phyloP scores from a whole-genome alignment of 208 protist species.

The Porcisia hertigi region DNA sequence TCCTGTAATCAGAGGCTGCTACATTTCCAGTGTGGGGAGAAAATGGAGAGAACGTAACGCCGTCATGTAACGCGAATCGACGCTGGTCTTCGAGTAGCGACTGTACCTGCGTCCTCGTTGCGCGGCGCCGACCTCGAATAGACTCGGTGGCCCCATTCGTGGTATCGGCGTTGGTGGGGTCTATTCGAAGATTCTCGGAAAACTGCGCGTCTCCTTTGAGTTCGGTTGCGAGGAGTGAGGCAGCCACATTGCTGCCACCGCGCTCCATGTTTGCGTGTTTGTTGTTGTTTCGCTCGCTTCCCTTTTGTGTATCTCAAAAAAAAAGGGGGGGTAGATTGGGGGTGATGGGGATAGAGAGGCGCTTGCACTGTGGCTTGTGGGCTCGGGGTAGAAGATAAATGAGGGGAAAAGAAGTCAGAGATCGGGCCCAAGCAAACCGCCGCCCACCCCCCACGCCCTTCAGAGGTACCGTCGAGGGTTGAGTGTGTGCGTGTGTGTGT shows the following conservation, averaged over 20 bases:
- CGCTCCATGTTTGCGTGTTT: conserved; percentile 4
- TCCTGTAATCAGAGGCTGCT: neutral
- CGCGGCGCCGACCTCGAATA: neutral
- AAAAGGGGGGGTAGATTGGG: neutral
- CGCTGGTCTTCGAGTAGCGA: conserved; percentile 24
- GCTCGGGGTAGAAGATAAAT: too few relatives aligned
- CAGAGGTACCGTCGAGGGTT: neutral
- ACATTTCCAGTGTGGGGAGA: neutral
- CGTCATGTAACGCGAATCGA: conserved; percentile 8
- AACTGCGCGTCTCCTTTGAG: neutral
- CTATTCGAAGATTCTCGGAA: neutral
- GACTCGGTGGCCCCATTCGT: neutral
- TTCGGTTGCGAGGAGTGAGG: conserved; percentile 23
- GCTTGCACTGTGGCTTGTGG: neutral
- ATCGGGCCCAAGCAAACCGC: too few relatives aligned
- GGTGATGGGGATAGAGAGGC: neutral
- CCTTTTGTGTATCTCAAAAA: too few relatives aligned
- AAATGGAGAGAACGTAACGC: neutral
- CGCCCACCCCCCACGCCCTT: neutral
- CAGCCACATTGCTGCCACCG: conserved; percentile 12
- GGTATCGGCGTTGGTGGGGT: neutral
- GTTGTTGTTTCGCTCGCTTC: too few relatives aligned
- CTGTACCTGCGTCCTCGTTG: conserved; percentile 1
- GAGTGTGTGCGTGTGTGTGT: neutral
- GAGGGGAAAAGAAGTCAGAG: too few relatives aligned